Base-by-base conservation (phyloP, 2,329 filamentous ascomycete genomes). In the Immersiporthe knoxdaviesiana region DNA sequence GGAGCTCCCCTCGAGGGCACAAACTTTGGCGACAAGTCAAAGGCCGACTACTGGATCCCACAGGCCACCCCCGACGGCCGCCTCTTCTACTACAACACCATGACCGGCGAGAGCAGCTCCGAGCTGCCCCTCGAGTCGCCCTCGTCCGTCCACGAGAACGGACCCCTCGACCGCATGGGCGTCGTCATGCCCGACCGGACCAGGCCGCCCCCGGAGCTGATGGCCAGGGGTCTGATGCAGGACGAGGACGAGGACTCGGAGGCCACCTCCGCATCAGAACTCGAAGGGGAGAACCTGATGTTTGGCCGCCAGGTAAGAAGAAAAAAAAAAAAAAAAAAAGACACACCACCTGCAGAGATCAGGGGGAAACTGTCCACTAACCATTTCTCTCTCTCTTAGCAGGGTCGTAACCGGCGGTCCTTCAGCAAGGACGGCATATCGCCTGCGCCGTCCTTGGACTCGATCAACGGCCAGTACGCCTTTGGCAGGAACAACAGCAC, bases 21-120 rank as follows among this genome's bases (percentile, higher is more conserved):
- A 27, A 86, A 86, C 60, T 80, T 80, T 21, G 76, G 72, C 72
- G 90, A 91, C 76, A 92, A 92, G 76, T 94, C 96, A 74, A 90
- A 95, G 78, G 94, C 95, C 60, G 95, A 97, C 73, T 99, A 97
- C 78, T 99, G 96, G 96, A 97, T 99, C 74, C 96, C 96, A 24
- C 96, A 99, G 82, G 96, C 94, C 18, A 99, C 96, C 0, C 89
- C 93, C 1, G 94, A 98, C 78, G 96, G 96, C 66, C 88, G 94
- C 68, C 82, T 99, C 32, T 99, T 97, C 81, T 99, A 98, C 82
- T 98, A 97, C 85, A 99, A 99, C 80, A 98, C 95, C 72, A 90
- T 97, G 82, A 99, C 96, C 0, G 94, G 95, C 67, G 93, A 97
- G 76, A 97, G 92, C 77, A 97, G 92, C 72, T 96, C 94, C 88